A percentile compares a stretch with the other conserved stretches of the same genome.
Conservation (phyloP, 176 grass and related monocot species). For the Juncus effusus region DNA sequence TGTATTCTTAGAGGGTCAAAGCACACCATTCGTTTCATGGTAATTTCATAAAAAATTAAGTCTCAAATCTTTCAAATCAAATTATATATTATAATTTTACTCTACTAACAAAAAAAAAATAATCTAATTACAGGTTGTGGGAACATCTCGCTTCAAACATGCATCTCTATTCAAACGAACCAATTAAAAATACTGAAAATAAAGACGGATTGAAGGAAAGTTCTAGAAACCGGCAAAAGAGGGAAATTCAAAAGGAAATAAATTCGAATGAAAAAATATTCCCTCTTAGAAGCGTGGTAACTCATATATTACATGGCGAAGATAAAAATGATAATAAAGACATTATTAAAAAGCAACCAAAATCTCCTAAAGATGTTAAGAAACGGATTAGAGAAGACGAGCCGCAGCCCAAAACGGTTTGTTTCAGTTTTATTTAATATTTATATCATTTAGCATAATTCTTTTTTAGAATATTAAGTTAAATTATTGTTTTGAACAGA, state of each 20-base stretch:
- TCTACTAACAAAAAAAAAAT: neutral
- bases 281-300: slow-evolving; percentile 74
- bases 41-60: slow-evolving; percentile 26
- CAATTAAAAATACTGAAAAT: slow-evolving; percentile 33
- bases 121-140: slow-evolving; percentile 54
- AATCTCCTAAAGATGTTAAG: neutral
- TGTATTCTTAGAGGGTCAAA: slow-evolving; percentile 52
- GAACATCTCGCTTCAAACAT: slow-evolving; percentile 73
- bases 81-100: neutral
- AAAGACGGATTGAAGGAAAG: slow-evolving; percentile 43
- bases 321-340: neutral
- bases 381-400: slow-evolving; percentile 53
- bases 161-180: slow-evolving; percentile 46
- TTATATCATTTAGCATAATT: neutral
- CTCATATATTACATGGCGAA: slow-evolving; percentile 37
- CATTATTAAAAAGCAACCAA: too few relatives aligned
- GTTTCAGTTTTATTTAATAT: neutral
- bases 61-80: neutral
- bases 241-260: slow-evolving; percentile 54
- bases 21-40: slow-evolving; percentile 56
- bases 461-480: neutral
- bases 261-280: neutral
- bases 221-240: slow-evolving; percentile 50
- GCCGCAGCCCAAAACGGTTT: slow-evolving; percentile 43
- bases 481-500: neutral